Percentiles rank a stretch among this genome's conserved stretches.
Conservation (phyloP, 2,329 filamentous ascomycete genomes). For the Amylocarpus encephaloides region DNA sequence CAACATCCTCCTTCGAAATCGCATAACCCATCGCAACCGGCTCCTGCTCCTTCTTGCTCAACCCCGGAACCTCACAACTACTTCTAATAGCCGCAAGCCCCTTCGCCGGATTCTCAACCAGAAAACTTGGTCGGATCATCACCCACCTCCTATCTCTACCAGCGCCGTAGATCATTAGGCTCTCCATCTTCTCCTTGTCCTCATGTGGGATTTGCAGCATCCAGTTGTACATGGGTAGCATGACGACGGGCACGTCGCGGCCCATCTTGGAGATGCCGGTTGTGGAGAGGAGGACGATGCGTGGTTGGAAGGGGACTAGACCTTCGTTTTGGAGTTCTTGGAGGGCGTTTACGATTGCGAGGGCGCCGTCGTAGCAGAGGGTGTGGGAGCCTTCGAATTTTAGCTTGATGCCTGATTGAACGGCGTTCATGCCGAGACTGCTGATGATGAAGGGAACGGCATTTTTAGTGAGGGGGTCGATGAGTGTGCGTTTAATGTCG, state of each 20-base stretch:
- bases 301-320: background rate
- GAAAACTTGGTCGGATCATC: constrained; percentile 20
- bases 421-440: background rate
- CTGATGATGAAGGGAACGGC: background rate
- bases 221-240: constrained; percentile 38
- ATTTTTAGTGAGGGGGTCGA: background rate
- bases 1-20: constrained; percentile 29
- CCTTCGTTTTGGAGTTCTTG: background rate
- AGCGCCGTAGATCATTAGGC: constrained; percentile 19
- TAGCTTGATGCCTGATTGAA: too few relatives aligned
- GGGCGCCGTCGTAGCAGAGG: background rate
- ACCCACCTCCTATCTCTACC: constrained; percentile 8
- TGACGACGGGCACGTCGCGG: constrained; percentile 37
- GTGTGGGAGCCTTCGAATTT: background rate
- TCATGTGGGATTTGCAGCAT: constrained; percentile 37
- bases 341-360: background rate
- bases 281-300: constrained; percentile 34
- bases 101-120: constrained; percentile 24
- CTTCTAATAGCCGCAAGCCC: constrained; percentile 15
- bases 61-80: constrained; percentile 19
- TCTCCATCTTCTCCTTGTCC: constrained; percentile 44
- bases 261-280: constrained; percentile 36
- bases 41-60: constrained; percentile 4
- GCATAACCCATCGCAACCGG: constrained; percentile 27
- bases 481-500: background rate